Percentiles rank a stretch among this genome's conserved stretches.
Evolutionary conservation across 352 stramenopile genomes (phyloP).

Genomic region (Phytophthora cryptogea): DNA sequence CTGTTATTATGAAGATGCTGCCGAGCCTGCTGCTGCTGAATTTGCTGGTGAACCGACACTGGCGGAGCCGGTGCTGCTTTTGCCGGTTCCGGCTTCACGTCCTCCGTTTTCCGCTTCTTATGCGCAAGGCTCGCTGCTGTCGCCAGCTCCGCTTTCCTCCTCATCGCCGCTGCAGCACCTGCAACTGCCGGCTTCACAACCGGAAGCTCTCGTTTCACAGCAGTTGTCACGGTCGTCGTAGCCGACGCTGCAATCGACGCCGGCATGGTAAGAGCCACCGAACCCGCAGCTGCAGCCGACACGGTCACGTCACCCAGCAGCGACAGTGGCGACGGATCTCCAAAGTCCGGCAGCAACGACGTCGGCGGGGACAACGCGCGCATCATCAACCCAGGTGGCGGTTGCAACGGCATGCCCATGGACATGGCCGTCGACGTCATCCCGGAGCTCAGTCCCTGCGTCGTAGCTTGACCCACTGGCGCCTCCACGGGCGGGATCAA

Average conservation of each 20-base stretch:
- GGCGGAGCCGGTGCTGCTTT: conserved; percentile 19
- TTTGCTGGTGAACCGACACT: conserved; percentile 25
- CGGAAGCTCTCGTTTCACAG: conserved; percentile 34
- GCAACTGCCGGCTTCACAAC: conserved; percentile 27
- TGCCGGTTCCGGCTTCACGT: conserved; percentile 39
- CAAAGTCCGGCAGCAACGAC: conserved; percentile 67
- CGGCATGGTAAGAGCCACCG: conserved; percentile 14
- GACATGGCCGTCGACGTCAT: conserved; percentile 31
- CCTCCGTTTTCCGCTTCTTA: conserved; percentile 65
- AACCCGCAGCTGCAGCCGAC: conserved; percentile 9
- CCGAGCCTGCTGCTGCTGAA: conserved; percentile 30
- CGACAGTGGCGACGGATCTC: conserved; percentile 45
- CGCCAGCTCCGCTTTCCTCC: conserved; percentile 28
- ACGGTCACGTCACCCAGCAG: conserved; percentile 33
- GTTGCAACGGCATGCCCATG: conserved; percentile 58
- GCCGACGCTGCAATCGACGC: conserved; percentile 5
- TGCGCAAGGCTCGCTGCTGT: conserved; percentile 19
- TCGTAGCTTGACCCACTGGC: conserved; percentile 33
- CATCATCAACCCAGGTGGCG: conserved; percentile 70
- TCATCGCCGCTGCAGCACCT: conserved; percentile 19
- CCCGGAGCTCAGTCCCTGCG: conserved; percentile 1
- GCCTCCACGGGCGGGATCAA: conserved; percentile 57
- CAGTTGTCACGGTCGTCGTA: conserved; percentile 32
- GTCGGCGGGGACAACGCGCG: conserved; percentile 73
- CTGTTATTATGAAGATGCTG: conserved; percentile 37